Conservation (phyloP, 148 eudicot species). For the Rhododendron vialii region DNA sequence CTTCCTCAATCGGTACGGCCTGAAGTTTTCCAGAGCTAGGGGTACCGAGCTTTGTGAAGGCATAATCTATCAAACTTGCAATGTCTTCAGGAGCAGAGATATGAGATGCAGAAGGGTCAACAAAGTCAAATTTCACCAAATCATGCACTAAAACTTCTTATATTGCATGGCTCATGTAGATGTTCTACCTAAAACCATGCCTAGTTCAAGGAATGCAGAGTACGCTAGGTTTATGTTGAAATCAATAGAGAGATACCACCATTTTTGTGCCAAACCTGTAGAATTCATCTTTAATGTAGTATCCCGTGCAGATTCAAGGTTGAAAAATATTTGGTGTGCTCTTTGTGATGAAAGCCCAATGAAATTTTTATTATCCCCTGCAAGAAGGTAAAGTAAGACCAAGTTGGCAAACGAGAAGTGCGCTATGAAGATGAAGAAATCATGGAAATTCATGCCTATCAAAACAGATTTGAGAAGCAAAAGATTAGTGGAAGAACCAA, state of each 20-base stretch:
- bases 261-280: slow-evolving; percentile 22
- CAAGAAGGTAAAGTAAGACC: slow-evolving; percentile 40
- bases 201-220: slow-evolving; percentile 46
- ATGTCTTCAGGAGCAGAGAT: slow-evolving; percentile 43
- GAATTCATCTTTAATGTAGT: slow-evolving; percentile 49
- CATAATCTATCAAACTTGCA: slow-evolving; percentile 30
- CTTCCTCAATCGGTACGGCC: too few relatives aligned
- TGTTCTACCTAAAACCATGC: slow-evolving; percentile 31
- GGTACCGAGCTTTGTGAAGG: slow-evolving; percentile 19
- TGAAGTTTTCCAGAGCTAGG: neutral
- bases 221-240: slow-evolving; percentile 36
- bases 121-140: slow-evolving; percentile 15
- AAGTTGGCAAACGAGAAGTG: slow-evolving; percentile 64
- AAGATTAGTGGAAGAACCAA: neutral
- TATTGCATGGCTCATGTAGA: slow-evolving; percentile 33
- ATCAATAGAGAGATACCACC: slow-evolving; percentile 30
- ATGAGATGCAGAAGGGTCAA: slow-evolving; percentile 11
- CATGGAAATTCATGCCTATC: slow-evolving; percentile 83
- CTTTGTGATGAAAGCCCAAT: slow-evolving; percentile 25
- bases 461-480: slow-evolving; percentile 5
- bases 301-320: slow-evolving; percentile 41
- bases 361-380: slow-evolving; percentile 8
- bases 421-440: slow-evolving; percentile 73
- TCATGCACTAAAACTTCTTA: slow-evolving; percentile 8
- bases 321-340: slow-evolving; percentile 38